phyloP scores from a whole-genome alignment of 2,329 filamentous ascomycete species.

The Verticillium zaregamsianum region DNA sequence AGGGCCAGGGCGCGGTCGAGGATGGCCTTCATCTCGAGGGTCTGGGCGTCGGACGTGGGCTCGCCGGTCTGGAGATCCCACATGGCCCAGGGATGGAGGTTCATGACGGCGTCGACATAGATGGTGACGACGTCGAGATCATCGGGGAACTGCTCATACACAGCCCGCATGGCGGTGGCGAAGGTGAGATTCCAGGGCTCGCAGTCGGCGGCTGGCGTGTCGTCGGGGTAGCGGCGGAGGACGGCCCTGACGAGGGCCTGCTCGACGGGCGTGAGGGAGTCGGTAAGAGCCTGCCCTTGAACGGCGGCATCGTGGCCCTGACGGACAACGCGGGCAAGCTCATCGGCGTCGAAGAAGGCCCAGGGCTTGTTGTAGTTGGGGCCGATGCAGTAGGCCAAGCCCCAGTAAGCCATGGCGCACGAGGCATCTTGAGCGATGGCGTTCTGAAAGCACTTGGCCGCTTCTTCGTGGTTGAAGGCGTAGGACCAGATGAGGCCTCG shows the following conservation, averaged over 20 bases:
- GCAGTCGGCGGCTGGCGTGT: slow-evolving; percentile 43
- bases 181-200: slow-evolving; percentile 54
- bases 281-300: slow-evolving; percentile 34
- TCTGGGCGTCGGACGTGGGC: slow-evolving; percentile 13
- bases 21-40: slow-evolving; percentile 21
- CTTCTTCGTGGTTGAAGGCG: slow-evolving; percentile 73
- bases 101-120: slow-evolving; percentile 42
- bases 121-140: slow-evolving; percentile 34
- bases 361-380: slow-evolving; percentile 78
- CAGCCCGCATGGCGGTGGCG: slow-evolving; percentile 34
- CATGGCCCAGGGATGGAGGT: slow-evolving; percentile 41
- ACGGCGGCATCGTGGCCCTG: slow-evolving; percentile 41
- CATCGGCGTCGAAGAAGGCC: slow-evolving; percentile 62
- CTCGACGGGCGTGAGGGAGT: slow-evolving; percentile 46
- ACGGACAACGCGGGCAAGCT: slow-evolving; percentile 47
- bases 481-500: slow-evolving; percentile 71
- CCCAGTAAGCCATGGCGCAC: slow-evolving; percentile 66
- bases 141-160: slow-evolving; percentile 29
- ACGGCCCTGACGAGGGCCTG: slow-evolving; percentile 61
- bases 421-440: slow-evolving; percentile 49
- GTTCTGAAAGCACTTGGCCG: slow-evolving; percentile 57
- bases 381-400: slow-evolving; percentile 65
- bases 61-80: slow-evolving; percentile 33
- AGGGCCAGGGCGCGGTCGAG: slow-evolving; percentile 44
- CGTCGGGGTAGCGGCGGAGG: slow-evolving; percentile 54